These are phyloP conservation scores for Drechslerella dactyloides DNA, from an alignment of 2,329 filamentous ascomycete species.

Conservation along the genomic window DNA sequence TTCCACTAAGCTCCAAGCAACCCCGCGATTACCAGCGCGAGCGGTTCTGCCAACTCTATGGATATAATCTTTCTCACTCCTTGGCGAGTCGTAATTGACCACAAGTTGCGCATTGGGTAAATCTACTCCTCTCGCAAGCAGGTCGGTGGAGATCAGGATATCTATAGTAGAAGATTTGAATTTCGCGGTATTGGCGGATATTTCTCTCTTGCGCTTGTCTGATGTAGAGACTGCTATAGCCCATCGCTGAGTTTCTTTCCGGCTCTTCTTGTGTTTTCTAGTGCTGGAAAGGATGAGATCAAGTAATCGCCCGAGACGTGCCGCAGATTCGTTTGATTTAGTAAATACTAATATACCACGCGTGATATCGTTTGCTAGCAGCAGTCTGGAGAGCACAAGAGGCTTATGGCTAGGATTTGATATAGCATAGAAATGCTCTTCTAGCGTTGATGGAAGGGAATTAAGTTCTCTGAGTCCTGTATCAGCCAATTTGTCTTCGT, in stretches of 20 bases:
- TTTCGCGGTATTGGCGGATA: conserved; percentile 65
- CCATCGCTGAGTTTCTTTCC: conserved; percentile 60
- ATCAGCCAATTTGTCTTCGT: conserved; percentile 67
- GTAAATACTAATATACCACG: conserved; percentile 79
- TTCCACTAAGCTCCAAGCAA: conserved; percentile 85
- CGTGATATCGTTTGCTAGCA: conserved; percentile 55
- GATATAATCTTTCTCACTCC: conserved; percentile 80
- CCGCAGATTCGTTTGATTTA: conserved; percentile 84
- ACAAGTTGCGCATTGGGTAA: conserved; percentile 79
- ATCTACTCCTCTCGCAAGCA: conserved; percentile 90
- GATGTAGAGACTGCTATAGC: conserved; percentile 57
- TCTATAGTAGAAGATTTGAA: conserved; percentile 64
- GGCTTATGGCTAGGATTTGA: conserved; percentile 76
- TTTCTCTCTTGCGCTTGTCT: conserved; percentile 43
- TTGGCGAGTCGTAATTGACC: conserved; percentile 90
- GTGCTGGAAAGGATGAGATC: conserved; percentile 63
- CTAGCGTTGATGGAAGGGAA: conserved; percentile 59
- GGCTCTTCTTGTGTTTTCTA: conserved; percentile 17
- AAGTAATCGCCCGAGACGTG: conserved; percentile 83
- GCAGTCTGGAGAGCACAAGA: conserved; percentile 82
- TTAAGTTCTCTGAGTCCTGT: conserved; percentile 25
- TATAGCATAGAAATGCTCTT: conserved; percentile 72
- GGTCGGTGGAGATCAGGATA: conserved; percentile 86
- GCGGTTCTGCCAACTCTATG: conserved; percentile 92
- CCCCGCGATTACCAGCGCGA: conserved; percentile 74